Percentiles rank a stretch among this genome's conserved stretches.
phyloP scores from a whole-genome alignment of 2,329 filamentous ascomycete species.

The Corinectria fuckeliana region DNA sequence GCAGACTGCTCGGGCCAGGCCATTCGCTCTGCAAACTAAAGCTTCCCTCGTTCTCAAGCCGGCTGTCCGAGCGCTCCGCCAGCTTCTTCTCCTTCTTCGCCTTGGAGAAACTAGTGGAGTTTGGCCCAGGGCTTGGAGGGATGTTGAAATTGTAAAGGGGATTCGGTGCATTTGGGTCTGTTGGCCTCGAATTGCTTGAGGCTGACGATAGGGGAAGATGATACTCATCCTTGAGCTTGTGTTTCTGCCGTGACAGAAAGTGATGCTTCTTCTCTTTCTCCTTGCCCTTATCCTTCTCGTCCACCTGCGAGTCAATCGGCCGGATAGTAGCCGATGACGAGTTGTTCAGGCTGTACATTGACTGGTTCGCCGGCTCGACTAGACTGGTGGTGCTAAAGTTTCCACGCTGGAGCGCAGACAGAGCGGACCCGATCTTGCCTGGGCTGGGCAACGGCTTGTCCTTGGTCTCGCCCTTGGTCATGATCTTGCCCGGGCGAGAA shows the following conservation, averaged over 20 bases:
- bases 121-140: constrained; percentile 73
- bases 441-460: constrained; percentile 75
- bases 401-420: constrained; percentile 68
- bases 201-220: constrained; percentile 77
- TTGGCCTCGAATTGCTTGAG: constrained; percentile 76
- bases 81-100: constrained; percentile 87
- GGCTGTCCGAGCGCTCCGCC: constrained; percentile 65
- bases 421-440: constrained; percentile 71
- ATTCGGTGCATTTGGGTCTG: constrained; percentile 75
- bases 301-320: constrained; percentile 59
- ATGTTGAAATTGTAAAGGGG: constrained; percentile 81
- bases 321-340: constrained; percentile 79
- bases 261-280: constrained; percentile 82
- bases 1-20: constrained; percentile 60
- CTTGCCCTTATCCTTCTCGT: constrained; percentile 56
- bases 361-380: constrained; percentile 64
- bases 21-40: constrained; percentile 54
- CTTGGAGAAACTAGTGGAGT: constrained; percentile 74
- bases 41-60: constrained; percentile 59
- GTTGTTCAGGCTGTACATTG: constrained; percentile 77
- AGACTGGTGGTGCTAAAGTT: constrained; percentile 77
- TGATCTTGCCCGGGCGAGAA: constrained; percentile 77
- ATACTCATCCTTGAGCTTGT: constrained; percentile 79
- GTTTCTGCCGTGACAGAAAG: constrained; percentile 79
- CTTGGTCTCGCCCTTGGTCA: constrained; percentile 70